Base-by-base conservation (phyloP, 169 alveolate species). In the Fabrea salina region DNA sequence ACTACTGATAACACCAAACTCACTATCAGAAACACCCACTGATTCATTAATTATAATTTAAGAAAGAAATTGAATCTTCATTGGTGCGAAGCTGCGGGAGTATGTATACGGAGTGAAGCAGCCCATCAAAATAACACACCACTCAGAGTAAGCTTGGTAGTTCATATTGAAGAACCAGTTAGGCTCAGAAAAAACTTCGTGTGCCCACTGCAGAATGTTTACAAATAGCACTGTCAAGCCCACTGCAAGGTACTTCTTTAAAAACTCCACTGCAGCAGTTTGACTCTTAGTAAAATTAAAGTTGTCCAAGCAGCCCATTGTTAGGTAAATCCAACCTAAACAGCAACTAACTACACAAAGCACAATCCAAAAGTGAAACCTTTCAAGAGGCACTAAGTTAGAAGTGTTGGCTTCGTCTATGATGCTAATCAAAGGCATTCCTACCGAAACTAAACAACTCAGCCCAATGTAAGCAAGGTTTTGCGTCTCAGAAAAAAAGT, bases 401-500 rank as follows among this genome's bases (percentile, higher is more conserved):
- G 75, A 64, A 3, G 75, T 32, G 3, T 33, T 41, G 19, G 50
- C 75, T 35, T 64, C 75, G 30, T 64, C 75, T 19, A 64, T 22
- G 16, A 64, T 39, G 25, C 30, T n/a, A 5, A 41, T 35, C 16
- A 19, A 19, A 22, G 75, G 75, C 16, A 22, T 25, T n/a, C 27
- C 54, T 39, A 64, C 30, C 35, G 54, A 13, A 3, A 64, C 41
- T 32, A 64, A 25, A 37, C 35, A 4, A 7, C 75, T 35, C 4
- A 40, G 35, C 16, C 35, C 37, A 6, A 64, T 19, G 33, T 39
- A 19, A 16, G 6, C 5, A 19, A 37, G 19, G 2, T 33, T 32
- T 4, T 16, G 19, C 0, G 19, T 2, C 13, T 64, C n/a, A 35
- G 43, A 19, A 19, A 19, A 32, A 40, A 30, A 39, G 35, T 64